phyloP scores from a whole-genome alignment of 805 yeast species.

The Saturnispora zaruensis region DNA sequence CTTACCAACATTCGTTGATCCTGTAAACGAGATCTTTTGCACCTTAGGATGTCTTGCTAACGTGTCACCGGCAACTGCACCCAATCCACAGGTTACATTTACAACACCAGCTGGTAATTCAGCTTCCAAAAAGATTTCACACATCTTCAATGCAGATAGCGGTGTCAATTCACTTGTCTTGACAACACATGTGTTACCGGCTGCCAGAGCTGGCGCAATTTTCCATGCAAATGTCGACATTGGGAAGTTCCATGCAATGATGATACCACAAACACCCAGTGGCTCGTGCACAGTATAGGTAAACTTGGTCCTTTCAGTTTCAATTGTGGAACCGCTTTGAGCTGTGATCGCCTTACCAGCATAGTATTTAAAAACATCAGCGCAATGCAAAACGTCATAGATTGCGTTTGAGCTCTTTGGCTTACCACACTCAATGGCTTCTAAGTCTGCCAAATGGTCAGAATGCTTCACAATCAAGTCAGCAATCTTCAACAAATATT shows the following conservation, averaged over 20 bases:
- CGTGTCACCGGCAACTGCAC: slow-evolving; percentile 51
- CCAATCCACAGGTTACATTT: slow-evolving; percentile 55
- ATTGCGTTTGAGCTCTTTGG: slow-evolving; percentile 44
- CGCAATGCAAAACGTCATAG: slow-evolving; percentile 50
- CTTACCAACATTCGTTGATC: slow-evolving; percentile 69
- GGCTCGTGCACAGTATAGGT: slow-evolving; percentile 61
- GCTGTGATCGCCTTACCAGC: slow-evolving; percentile 74
- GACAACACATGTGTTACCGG: slow-evolving; percentile 56
- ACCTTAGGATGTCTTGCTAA: slow-evolving; percentile 49
- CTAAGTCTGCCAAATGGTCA: slow-evolving; percentile 46
- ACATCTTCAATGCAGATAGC: slow-evolving; percentile 50
- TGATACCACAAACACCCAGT: slow-evolving; percentile 61
- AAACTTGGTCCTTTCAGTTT: slow-evolving; percentile 47
- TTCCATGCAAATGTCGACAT: slow-evolving; percentile 63
- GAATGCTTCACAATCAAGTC: slow-evolving; percentile 39
- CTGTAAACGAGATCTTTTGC: slow-evolving; percentile 60
- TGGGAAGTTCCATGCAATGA: slow-evolving; percentile 70
- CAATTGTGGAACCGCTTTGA: slow-evolving; percentile 50
- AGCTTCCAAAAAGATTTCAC: slow-evolving; percentile 46
- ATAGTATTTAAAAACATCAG: slow-evolving; percentile 50
- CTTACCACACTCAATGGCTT: slow-evolving; percentile 54
- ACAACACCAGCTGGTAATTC: slow-evolving; percentile 59
- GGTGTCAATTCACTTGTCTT: slow-evolving; percentile 64
- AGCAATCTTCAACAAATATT: slow-evolving; percentile 40
- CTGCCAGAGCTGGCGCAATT: slow-evolving; percentile 58